Percentiles rank a stretch among this genome's conserved stretches.
phyloP scores from a whole-genome alignment of 2,329 filamentous ascomycete genomes.

The Pezizomycotina sp. region DNA sequence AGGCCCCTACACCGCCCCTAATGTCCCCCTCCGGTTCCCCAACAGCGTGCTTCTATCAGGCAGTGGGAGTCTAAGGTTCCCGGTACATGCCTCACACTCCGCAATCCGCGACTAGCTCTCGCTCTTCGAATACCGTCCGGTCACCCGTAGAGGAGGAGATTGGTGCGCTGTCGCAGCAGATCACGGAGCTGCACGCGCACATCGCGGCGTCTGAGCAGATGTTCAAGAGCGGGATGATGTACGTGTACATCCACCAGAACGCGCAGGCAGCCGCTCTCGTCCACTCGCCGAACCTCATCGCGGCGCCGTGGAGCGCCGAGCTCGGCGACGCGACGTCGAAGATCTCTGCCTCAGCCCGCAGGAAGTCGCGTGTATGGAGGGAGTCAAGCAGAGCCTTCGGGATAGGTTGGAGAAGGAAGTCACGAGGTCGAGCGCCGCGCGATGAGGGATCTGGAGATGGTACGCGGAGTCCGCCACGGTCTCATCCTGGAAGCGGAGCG shows the following conservation, averaged over 20 bases:
- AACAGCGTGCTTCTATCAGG: conserved; percentile 14
- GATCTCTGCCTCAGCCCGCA: conserved; percentile 8
- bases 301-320: conserved; percentile 14
- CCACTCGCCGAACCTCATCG: conserved; percentile 10
- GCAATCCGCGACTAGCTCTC: conserved; percentile 5
- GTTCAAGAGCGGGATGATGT: conserved; percentile 19
- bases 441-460: conserved; percentile 18
- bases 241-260: conserved; percentile 19
- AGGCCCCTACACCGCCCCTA: conserved; percentile 16
- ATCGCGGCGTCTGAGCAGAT: conserved; percentile 15
- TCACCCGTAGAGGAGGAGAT: conserved; percentile 14
- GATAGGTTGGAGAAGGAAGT: conserved; percentile 18
- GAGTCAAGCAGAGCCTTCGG: conserved; percentile 9
- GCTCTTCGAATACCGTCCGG: conserved; percentile 4
- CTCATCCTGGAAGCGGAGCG: conserved; percentile 16
- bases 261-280: conserved; percentile 13
- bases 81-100: conserved; percentile 13
- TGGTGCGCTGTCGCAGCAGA: conserved; percentile 13
- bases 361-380: conserved; percentile 9
- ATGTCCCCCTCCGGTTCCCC: conserved; percentile 10
- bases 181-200: conserved; percentile 16
- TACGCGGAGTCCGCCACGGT: conserved; percentile 14
- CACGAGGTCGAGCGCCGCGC: conserved; percentile 16
- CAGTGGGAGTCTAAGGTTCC: conserved; percentile 14
- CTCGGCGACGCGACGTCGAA: conserved; percentile 10